These are phyloP conservation scores for Scleroderma citrinum DNA, from an alignment of 768 basidiomycete species.

Conservation along the genomic window DNA sequence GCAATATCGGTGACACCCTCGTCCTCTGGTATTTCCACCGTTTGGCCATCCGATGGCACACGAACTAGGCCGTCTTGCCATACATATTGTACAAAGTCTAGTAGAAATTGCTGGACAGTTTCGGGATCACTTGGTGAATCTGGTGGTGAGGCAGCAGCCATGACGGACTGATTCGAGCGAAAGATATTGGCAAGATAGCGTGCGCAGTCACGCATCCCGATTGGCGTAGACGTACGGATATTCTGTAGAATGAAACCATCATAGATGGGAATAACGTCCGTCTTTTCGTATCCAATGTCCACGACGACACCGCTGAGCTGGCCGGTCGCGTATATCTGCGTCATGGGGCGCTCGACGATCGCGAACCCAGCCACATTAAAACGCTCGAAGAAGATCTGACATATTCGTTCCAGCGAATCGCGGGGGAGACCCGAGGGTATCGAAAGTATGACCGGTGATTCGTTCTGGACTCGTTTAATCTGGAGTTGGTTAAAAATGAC, in stretches of 20 bases:
- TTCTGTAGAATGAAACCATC: conserved; percentile 61
- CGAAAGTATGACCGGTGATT: conserved; percentile 78
- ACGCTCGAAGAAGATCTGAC: conserved; percentile 86
- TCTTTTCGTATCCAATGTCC: conserved; percentile 72
- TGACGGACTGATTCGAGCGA: conserved; percentile 59
- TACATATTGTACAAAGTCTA: conserved; percentile 60
- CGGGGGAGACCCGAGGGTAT: conserved; percentile 62
- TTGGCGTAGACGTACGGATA: conserved; percentile 47
- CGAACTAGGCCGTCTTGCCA: conserved; percentile 63
- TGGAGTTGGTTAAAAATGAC: conserved; percentile 69
- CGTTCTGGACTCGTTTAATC: conserved; percentile 78
- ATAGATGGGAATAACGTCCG: conserved; percentile 72
- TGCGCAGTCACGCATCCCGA: conserved; percentile 72
- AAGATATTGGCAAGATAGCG: conserved; percentile 70
- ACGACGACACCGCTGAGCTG: conserved; percentile 69
- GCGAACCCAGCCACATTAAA: conserved; percentile 84
- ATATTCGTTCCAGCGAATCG: conserved; percentile 62
- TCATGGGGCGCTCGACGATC: conserved; percentile 77
- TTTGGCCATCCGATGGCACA: conserved; percentile 71
- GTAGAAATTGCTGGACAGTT: conserved; percentile 43
- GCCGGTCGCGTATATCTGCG: conserved; percentile 76
- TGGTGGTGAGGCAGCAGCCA: conserved; percentile 51
- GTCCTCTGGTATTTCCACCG: conserved; percentile 56
- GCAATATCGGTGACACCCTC: conserved; percentile 89
- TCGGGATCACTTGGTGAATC: conserved; percentile 42